Conservation (phyloP, 2,329 filamentous ascomycete species). For the Arthrobotrys megalospora region DNA sequence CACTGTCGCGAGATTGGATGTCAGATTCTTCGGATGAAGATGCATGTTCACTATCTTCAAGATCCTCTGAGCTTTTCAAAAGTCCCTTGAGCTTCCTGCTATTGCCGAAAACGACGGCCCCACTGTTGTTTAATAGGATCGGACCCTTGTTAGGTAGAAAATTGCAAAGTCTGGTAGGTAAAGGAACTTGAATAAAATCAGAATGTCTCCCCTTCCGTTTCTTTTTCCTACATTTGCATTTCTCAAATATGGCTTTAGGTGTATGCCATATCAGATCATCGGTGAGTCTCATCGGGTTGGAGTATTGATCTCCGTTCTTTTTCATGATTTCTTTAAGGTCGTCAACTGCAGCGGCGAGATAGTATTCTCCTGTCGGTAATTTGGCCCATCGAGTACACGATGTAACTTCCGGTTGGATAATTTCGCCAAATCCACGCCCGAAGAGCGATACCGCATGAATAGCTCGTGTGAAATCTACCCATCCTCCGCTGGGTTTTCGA, state of each 20-base stretch:
- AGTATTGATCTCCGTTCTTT: constrained; percentile 60
- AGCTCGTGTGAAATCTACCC: constrained; percentile 63
- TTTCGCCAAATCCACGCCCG: constrained; percentile 64
- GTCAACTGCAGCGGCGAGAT: constrained; percentile 64
- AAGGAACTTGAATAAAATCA: constrained; percentile 18
- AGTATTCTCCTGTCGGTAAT: constrained; percentile 64
- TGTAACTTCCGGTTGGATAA: constrained; percentile 62
- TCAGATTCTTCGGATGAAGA: constrained; percentile 1
- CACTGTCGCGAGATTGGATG: constrained; percentile 2
- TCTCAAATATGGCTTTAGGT: constrained; percentile 54
- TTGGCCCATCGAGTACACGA: constrained; percentile 63
- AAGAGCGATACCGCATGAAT: constrained; percentile 63
- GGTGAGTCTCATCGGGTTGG: constrained; percentile 57
- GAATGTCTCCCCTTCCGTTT: constrained; percentile 25
- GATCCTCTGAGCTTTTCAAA: neutral
- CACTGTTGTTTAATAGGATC: neutral
- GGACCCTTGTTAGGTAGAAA: neutral
- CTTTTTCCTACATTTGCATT: constrained; percentile 56
- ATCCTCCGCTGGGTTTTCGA: constrained; percentile 47
- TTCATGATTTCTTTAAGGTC: constrained; percentile 65
- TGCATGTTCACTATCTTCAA: neutral
- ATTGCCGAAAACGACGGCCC: constrained; percentile 34
- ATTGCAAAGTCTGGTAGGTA: constrained; percentile 12
- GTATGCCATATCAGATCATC: constrained; percentile 62
- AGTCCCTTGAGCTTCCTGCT: constrained; percentile 9